Base-by-base conservation (phyloP, 306 rosid genomes). In the Senna tora region DNA sequence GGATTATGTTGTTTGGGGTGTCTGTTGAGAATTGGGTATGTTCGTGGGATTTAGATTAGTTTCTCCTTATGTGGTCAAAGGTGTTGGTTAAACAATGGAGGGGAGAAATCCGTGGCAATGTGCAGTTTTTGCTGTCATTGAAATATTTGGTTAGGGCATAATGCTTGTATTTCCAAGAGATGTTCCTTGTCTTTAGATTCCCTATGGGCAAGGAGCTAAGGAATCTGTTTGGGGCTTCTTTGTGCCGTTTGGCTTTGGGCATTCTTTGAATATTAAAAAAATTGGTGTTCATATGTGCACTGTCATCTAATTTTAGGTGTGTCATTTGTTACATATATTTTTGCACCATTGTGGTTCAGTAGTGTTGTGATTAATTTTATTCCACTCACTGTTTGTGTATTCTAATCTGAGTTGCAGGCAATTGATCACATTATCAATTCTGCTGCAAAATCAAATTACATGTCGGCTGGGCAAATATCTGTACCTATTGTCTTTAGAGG, bases 401-500 rank as follows among this genome's bases (percentile, higher is more conserved):
- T 30, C 61, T 69, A 59, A 61, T 36, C 69, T 64, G 19, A 73
- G 45, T 75, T 77, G 74, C 84, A 93, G 97, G 98, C 99, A 59
- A 95, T 95, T 84, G 99, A 95, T 76, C 99, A 95, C 83, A 95
- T 95, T 36, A 95, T 95, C 79, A 95, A 95, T 80, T 95, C 99
- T 81, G 99, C 99, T 36, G 97, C 96, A 75, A 95, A 95, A 77
- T 86, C 99, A 56, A 89, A 91, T 72, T 95, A 91, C 81, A 95
- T 95, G 99, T 95, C 99, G 63, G 87, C 96, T 55, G 97, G 99
- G 62, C 94, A 91, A 86, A 89, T 95, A 67, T 63, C 83, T 63
- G 99, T 95, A 41, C 97, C 99, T 45, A 91, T 95, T 65, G 99
- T 95, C 69, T 95, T 95, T 72, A 89, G 99, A 85, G 99, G 99